phyloP scores from a whole-genome alignment of 495 filamentous ascomycete genomes.

The Penicillium coffeae region DNA sequence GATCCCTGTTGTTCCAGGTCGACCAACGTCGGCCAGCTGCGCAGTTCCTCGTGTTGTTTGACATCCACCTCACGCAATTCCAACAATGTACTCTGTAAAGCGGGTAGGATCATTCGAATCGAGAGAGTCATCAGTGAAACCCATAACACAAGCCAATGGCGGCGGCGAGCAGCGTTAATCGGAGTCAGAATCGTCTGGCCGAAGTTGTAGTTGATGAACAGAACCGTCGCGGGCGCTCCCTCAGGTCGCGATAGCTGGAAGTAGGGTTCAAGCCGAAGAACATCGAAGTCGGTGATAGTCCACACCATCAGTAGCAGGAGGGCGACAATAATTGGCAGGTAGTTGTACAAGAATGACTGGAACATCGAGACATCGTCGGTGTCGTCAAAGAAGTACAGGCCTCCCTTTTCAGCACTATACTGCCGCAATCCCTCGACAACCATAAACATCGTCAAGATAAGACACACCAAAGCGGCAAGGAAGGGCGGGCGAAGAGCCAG shows the following conservation, averaged over 20 bases:
- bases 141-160: constrained; percentile 36
- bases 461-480: constrained; percentile 25
- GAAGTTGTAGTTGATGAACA: constrained; percentile 45
- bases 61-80: constrained; percentile 33
- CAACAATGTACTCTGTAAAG: constrained; percentile 34
- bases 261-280: constrained; percentile 40
- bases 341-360: constrained; percentile 38
- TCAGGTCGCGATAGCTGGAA: constrained; percentile 36
- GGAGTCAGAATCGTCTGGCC: constrained; percentile 40
- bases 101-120: constrained; percentile 37
- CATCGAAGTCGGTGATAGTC: constrained; percentile 42
- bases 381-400: constrained; percentile 30
- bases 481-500: constrained; percentile 33
- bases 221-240: constrained; percentile 32
- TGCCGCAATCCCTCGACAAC: constrained; percentile 31
- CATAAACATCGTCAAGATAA: constrained; percentile 23
- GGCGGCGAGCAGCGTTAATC: constrained; percentile 31
- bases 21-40: constrained; percentile 33
- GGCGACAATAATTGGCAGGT: constrained; percentile 36
- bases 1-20: constrained; percentile 28
- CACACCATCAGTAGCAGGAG: constrained; percentile 34
- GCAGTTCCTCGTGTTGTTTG: constrained; percentile 21
- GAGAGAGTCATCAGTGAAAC: constrained; percentile 34
- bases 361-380: constrained; percentile 31
- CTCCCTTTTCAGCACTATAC: constrained; percentile 30